These are phyloP conservation scores for Cronartium quercuum DNA, from an alignment of 1,284 basidiomycete species.

Conservation along the genomic window DNA sequence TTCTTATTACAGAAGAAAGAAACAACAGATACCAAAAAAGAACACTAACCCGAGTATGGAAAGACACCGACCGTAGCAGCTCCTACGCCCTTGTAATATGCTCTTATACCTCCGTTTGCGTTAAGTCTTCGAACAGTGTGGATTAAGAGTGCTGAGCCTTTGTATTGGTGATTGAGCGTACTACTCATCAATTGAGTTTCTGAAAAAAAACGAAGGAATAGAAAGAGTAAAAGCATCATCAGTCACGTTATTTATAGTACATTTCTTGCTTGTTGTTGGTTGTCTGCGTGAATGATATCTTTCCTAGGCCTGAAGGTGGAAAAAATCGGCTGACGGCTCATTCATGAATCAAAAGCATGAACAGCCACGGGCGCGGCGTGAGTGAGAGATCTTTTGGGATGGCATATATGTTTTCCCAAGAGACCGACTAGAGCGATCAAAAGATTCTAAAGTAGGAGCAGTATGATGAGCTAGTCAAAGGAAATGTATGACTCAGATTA, in stretches of 20 bases:
- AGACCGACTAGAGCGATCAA: too few relatives aligned
- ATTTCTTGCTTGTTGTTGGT: too few relatives aligned
- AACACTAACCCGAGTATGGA: conserved; percentile 49
- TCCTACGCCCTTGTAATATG: conserved; percentile 84
- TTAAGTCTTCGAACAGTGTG: conserved; percentile 64
- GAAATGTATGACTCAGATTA: too few relatives aligned
- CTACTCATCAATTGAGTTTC: conserved; percentile 65
- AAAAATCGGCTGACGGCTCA: too few relatives aligned
- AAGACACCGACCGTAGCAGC: conserved; percentile 54
- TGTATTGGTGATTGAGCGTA: conserved; percentile 56
- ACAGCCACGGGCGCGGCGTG: too few relatives aligned
- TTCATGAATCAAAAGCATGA: too few relatives aligned
- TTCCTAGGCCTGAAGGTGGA: too few relatives aligned
- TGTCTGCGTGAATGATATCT: too few relatives aligned
- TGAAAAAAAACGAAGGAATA: background rate
- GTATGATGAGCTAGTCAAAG: too few relatives aligned
- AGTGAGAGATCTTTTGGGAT: too few relatives aligned
- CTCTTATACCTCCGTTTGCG: conserved; percentile 66
- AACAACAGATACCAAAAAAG: background rate
- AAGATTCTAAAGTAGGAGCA: too few relatives aligned
- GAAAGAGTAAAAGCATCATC: background rate
- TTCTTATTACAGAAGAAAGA: background rate
- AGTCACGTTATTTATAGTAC: background rate
- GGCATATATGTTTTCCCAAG: too few relatives aligned
- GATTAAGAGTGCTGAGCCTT: conserved; percentile 60